Evolutionary conservation across 2,329 filamentous ascomycete genomes (phyloP).

Genomic region (Diplocarpon rosae): DNA sequence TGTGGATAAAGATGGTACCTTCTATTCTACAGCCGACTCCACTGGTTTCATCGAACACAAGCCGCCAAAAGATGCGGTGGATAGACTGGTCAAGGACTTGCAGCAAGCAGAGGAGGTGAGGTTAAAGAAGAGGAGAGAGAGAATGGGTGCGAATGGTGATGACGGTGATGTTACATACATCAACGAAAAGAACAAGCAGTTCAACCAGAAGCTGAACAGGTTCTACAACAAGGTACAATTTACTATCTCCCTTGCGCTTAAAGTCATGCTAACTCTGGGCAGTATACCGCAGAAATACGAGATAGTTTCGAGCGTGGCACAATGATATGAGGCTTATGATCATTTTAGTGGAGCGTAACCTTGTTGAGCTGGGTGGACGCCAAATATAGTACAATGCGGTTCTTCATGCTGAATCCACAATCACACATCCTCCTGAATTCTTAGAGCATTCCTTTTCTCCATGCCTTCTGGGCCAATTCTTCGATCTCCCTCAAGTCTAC

Average conservation of each 20-base stretch:
- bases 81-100: conserved; percentile 76
- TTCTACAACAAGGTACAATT: conserved; percentile 79
- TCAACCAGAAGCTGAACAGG: conserved; percentile 90
- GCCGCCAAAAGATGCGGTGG: conserved; percentile 77
- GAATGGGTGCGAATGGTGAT: conserved; percentile 67
- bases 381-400: conserved; percentile 16
- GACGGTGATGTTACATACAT: conserved; percentile 94
- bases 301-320: conserved; percentile 97
- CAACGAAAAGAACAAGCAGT: conserved; percentile 99
- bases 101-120: conserved; percentile 79
- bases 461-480: conserved; percentile 65
- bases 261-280: conserved; percentile 18
- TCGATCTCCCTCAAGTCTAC: conserved; percentile 75
- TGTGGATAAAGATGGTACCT: conserved; percentile 80
- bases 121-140: conserved; percentile 74
- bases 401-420: conserved; percentile 9
- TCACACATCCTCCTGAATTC: conserved; percentile 2
- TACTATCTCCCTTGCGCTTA: background rate
- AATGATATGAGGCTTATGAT: conserved; percentile 54
- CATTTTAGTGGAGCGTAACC: conserved; percentile 1
- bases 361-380: conserved; percentile 8
- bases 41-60: conserved; percentile 74
- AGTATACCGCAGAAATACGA: conserved; percentile 89
- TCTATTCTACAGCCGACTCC: conserved; percentile 81
- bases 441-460: conserved; percentile 85